A percentile compares a stretch with the other conserved stretches of the same genome.
Evolutionary conservation across 306 rosid species (phyloP).

Genomic region (Hippophae gyantsensis): DNA sequence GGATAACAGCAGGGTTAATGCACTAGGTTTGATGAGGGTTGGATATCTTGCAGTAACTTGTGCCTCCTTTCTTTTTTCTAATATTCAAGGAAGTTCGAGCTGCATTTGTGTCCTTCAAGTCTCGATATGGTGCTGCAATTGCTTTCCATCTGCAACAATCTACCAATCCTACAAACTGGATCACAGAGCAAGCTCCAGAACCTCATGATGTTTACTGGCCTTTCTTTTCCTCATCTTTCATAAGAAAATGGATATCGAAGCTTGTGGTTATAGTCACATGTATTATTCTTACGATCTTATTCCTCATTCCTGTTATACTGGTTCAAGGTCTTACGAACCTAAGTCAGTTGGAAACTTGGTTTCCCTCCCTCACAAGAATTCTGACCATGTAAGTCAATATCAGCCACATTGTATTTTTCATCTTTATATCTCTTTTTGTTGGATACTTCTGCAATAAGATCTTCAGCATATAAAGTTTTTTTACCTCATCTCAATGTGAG

Average conservation of each 20-base stretch:
- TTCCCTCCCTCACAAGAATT: constrained; percentile 75
- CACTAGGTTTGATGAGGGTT: too few species aligned
- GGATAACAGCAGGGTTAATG: too few species aligned
- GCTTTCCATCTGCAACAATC: constrained; percentile 73
- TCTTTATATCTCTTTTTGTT: neutral
- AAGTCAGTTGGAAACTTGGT: constrained; percentile 59
- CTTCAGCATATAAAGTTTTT: too few species aligned
- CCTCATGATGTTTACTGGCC: constrained; percentile 94
- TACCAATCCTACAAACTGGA: constrained; percentile 72
- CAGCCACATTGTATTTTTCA: constrained; percentile 8
- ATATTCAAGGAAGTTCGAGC: constrained; percentile 65
- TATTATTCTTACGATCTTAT: constrained; percentile 48
- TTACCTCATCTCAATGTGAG: too few species aligned
- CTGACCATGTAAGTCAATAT: constrained; percentile 62
- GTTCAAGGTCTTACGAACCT: constrained; percentile 82
- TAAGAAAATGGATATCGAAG: constrained; percentile 82
- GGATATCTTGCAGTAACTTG: too few species aligned
- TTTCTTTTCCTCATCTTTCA: constrained; percentile 72
- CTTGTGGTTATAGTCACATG: constrained; percentile 52
- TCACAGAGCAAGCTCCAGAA: constrained; percentile 82
- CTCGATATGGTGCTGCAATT: constrained; percentile 70
- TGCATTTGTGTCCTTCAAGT: constrained; percentile 82
- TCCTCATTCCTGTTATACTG: constrained; percentile 72
- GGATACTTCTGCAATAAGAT: too few species aligned
- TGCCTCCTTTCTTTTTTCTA: constrained; percentile 15